Base-by-base conservation (phyloP, 768 basidiomycete species). In the Agrocybe chaxingu region DNA sequence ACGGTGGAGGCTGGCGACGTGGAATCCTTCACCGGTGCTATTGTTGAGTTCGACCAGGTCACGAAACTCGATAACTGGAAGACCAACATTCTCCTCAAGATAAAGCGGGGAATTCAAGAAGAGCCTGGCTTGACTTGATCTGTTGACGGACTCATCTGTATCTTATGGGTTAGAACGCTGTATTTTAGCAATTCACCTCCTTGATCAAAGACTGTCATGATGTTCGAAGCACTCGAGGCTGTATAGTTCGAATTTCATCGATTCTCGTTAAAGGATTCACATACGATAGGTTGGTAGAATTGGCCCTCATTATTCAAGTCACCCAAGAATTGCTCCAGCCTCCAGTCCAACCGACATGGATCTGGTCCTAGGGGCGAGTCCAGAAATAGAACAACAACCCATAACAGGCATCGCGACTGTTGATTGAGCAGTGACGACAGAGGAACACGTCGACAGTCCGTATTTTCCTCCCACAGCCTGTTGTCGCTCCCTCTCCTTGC, bases 41-140 rank as follows among this genome's bases (percentile, higher is more conserved):
- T 96, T n/a, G 83, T 82, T 38, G 92, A 95, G 65, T 98, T 82
- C 65, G 94, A 98, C 66, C 86, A 93, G 63, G 81, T 98, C 53
- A 89, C 84, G 35, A 93, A 91, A 71, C 70, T 99, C 63, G 96
- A 98, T 66, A 89, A 88, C 67, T 97, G 93, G 94, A 98, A 98
- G 79, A 98, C 95, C 41, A 75, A 67, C 29, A 86, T 99, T 45
- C 67, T 99, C 63, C 73, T 98, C 62, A 90, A 87, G 73, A 86
- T 98, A 68, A 98, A 98, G 80, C 82, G 80, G 64, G 73, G 75
- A 16, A 81, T 94, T 42, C 77, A 87, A n/a, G 70, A 70, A 2
- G 73, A 76, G 56, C 63, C 58, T 12, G 62, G 59, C 9, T 64
- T 77, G 49, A 69, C 70, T 59, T 77, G 62, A 47, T 38, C 18